Conservation (phyloP, 2,329 filamentous ascomycete species). For the Colletotrichum sp. region DNA sequence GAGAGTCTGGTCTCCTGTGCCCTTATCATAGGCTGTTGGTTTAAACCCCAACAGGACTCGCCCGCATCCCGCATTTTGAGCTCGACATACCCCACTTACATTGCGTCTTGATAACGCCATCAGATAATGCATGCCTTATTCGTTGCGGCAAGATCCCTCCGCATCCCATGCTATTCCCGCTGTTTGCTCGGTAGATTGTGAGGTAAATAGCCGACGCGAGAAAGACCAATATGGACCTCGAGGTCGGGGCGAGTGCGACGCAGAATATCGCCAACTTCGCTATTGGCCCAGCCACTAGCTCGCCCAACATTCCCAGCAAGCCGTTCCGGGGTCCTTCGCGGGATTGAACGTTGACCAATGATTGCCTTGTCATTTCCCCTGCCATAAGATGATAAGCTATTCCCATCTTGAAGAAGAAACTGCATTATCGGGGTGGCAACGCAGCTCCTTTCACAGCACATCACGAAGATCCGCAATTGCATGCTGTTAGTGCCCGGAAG, state of each 20-base stretch:
- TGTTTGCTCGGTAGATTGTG: not conserved
- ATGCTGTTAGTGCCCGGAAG: not conserved
- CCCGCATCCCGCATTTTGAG: not conserved
- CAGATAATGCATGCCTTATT: not conserved
- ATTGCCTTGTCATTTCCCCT: not conserved
- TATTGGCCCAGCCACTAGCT: not conserved
- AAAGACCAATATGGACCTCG: not conserved
- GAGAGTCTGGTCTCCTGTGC: not conserved
- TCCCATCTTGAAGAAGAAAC: not conserved
- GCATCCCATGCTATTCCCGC: not conserved
- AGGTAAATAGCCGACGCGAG: not conserved
- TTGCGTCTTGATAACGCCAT: constrained; percentile 14
- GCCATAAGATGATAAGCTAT: not conserved
- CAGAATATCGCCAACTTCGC: not conserved
- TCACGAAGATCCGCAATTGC: constrained; percentile 14
- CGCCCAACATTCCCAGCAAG: not conserved
- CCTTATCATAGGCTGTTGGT: not conserved
- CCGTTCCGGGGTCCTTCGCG: not conserved
- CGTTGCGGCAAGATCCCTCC: not conserved
- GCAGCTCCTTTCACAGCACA: not conserved
- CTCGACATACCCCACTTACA: constrained; percentile 11
- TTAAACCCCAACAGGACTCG: not conserved
- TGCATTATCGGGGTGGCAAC: constrained; percentile 1
- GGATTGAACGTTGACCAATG: not conserved
- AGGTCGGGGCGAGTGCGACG: not conserved